Base-by-base conservation (phyloP, 768 basidiomycete species). In the Podaxis sp. region DNA sequence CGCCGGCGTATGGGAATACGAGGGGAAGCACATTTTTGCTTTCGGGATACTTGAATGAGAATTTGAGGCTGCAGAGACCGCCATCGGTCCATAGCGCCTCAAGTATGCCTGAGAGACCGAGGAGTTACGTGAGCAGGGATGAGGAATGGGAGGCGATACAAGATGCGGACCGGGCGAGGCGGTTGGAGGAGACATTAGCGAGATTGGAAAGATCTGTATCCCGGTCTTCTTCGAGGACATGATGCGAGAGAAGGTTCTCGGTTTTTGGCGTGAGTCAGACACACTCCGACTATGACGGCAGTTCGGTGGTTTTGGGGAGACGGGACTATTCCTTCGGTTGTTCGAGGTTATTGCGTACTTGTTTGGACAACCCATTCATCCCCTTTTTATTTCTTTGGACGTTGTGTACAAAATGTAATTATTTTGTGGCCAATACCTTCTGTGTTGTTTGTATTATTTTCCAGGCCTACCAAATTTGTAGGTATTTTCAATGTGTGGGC, bases 1-100 rank as follows among this genome's bases (percentile, higher is more conserved):
- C 90, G 6, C 90, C 90, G 10, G 87, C 87, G n/a, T 91, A 91
- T 70, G 89, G 90, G 24, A 81, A 89, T 66, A 88, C 87, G 20
- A 81, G 89, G 53, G 88, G 87, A 38, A 89, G 87, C 74, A 87
- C 80, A 20, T 77, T 90, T 49, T 68, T 90, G 49, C 76, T 89
- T 20, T 69, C 81, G 0, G 84, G 86, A 4, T 82, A 79, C 71
- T 69, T 88, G 58, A 73, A 76, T 49, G 75, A 82, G 26, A 80
- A 79, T 62, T 67, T 84, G 66, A 69, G 84, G n/a, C 78, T 78
- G 33, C 80, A 83, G 68, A 75, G 84, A 59, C 82, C 81, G 56
- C 54, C 65, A 13, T 80, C 81, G 58, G 73, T 67, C 33, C 72
- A 72, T 50, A 78, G 73, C 58, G 63, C 65, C 67, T 33, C 67